These are phyloP conservation scores for Xylaria longipes DNA, from an alignment of 495 filamentous ascomycete species.

Conservation along the genomic window DNA sequence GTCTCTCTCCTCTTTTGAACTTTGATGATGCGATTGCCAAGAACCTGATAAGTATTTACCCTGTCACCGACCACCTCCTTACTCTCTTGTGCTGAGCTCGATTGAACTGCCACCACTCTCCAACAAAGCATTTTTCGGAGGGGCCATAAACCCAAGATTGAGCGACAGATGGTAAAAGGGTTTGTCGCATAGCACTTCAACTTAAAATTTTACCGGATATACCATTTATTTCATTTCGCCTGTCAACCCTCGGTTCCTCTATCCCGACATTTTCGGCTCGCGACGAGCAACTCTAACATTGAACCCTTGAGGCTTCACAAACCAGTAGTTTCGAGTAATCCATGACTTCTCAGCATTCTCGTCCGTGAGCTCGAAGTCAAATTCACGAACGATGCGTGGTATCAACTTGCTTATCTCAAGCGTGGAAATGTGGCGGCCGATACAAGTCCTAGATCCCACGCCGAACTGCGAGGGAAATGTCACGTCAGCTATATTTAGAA, in stretches of 20 bases:
- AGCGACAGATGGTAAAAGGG: no score
- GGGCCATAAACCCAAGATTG: background rate
- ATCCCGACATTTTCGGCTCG: background rate
- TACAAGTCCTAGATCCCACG: constrained; percentile 65
- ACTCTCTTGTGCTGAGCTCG: background rate
- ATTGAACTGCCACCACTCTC: background rate
- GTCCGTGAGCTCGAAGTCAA: constrained; percentile 49
- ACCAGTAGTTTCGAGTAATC: constrained; percentile 54
- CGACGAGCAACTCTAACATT: constrained; percentile 14
- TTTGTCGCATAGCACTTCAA: no score
- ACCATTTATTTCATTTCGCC: no score
- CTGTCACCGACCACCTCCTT: background rate
- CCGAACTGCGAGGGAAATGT: constrained; percentile 54
- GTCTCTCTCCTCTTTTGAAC: background rate
- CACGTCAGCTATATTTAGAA: background rate
- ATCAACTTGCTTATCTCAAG: constrained; percentile 73
- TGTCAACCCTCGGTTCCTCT: background rate
- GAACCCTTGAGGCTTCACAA: constrained; percentile 53
- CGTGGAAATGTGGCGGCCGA: constrained; percentile 68
- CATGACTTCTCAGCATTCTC: background rate
- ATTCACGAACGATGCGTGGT: constrained; percentile 63
- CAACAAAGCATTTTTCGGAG: background rate
- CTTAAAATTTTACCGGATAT: no score
- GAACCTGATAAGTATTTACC: background rate
- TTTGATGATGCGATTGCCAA: background rate